Base-by-base conservation (phyloP, 2,329 filamentous ascomycete genomes). In the Phaeosphaeria sp. region DNA sequence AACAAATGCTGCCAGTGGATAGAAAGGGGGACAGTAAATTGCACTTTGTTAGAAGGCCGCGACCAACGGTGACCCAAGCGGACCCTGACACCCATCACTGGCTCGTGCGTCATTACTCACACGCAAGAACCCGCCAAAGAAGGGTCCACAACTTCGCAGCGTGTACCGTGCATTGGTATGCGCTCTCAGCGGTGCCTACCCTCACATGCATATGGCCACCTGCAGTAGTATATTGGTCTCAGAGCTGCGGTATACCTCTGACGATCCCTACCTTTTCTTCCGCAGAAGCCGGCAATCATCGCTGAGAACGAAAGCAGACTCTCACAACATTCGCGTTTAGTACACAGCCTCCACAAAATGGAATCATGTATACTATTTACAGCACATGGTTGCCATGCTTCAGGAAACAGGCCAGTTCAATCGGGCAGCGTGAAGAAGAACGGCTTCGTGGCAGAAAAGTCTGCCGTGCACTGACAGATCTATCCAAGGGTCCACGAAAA, bases 101-200 rank as follows among this genome's bases (percentile, higher is more conserved):
- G 36, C 22, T 36, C 25, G 39, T 49, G 52, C 44, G 44, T 21
- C 36, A n/a, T 54, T 43, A 48, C 52, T 50, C 39, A 43, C 44
- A n/a, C 20, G 18, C 20, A 33, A 18, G n/a, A 22, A 15, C 22
- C 48, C 20, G 15, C 44, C 21, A 22, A 49, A 27, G 21, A 54
- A 50, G 46, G 46, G 36, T 23, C 39, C 22, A 17, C 27, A 22
- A 39, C 21, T 47, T 47, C 22, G 22, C 22, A 27, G 39, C 47
- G 50, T 50, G 53, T 47, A 54, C 46, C 25, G 39, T 41, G 47
- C 47, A 47, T 46, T 54, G 47, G 53, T 46, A 25, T 36, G 36
- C 36, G 36, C 15, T 15, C 17, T 39, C 36, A n/a, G 36, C 36
- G 36, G 36, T 39, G 30, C 15, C 15, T 39, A 17, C n/a, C 36